Evolutionary conservation across 139 green algal genomes (phyloP).

Genomic region (Coelastrella sp.): DNA sequence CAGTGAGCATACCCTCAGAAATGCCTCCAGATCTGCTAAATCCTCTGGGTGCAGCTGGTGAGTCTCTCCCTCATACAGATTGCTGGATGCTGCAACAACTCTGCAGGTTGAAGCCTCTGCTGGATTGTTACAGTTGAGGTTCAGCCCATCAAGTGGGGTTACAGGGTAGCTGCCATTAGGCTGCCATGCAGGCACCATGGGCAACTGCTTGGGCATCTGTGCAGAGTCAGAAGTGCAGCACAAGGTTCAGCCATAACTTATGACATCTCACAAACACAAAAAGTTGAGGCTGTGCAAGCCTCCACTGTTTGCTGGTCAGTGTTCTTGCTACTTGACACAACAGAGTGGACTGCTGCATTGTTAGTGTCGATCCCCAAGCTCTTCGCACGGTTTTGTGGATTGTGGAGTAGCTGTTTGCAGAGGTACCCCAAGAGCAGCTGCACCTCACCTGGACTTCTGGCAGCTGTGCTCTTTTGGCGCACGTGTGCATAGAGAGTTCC

Average conservation of each 20-base stretch:
- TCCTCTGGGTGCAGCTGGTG: background rate
- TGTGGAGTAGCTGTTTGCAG: background rate
- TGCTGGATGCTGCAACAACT: constrained; percentile 8
- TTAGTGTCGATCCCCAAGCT: too few species aligned
- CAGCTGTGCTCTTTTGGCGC: background rate
- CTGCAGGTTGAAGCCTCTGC: background rate
- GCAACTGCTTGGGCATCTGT: constrained; percentile 10
- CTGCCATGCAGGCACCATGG: background rate
- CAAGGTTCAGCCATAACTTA: too few species aligned
- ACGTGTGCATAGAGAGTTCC: background rate
- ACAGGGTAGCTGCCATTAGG: background rate
- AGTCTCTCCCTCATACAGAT: constrained; percentile 16
- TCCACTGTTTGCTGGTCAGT: too few species aligned
- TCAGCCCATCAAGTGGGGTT: background rate
- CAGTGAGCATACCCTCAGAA: background rate
- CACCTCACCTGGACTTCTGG: background rate
- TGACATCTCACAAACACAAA: too few species aligned
- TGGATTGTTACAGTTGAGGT: constrained; percentile 11
- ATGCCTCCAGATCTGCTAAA: background rate
- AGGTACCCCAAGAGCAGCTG: background rate
- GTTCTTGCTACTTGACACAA: too few species aligned
- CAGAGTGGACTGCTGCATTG: too few species aligned
- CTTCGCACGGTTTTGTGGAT: too few species aligned
- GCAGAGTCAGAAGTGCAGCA: background rate
- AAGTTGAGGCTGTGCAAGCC: background rate